A percentile compares a stretch with the other conserved stretches of the same genome.
Evolutionary conservation across 2,329 filamentous ascomycete species (phyloP).

Genomic region (Magnaporthiopsis incrustans): DNA sequence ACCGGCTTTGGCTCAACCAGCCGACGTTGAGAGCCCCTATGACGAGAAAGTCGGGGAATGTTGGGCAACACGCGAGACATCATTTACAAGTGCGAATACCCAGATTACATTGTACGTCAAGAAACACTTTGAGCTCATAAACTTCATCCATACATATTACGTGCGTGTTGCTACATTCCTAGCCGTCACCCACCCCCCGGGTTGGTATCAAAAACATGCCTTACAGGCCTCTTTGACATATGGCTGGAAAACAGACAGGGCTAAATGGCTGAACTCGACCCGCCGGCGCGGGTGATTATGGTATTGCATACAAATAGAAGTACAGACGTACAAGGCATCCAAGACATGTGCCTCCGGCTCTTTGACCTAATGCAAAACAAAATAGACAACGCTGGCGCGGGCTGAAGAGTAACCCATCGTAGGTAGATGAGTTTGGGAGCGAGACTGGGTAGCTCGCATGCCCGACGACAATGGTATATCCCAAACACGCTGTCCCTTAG

Average conservation of each 20-base stretch:
- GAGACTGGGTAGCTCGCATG: neutral
- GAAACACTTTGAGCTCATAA: too few relatives aligned
- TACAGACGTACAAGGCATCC: neutral
- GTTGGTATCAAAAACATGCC: neutral
- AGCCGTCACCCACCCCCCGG: neutral
- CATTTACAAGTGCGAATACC: too few relatives aligned
- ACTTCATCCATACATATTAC: neutral
- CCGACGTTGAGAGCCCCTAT: conserved; percentile 34
- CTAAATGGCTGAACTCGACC: too few relatives aligned
- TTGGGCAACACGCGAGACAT: neutral
- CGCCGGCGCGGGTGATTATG: neutral
- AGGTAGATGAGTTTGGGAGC: neutral
- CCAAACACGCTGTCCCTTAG: neutral
- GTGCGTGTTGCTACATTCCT: neutral
- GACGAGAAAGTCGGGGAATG: neutral
- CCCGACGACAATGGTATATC: neutral
- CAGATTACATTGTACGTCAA: too few relatives aligned
- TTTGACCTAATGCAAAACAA: neutral
- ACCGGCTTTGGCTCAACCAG: conserved; percentile 67
- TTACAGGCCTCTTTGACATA: neutral
- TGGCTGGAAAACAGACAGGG: neutral
- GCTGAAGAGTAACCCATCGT: neutral
- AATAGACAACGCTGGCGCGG: neutral
- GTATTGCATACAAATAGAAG: neutral
- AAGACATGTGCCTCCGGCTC: neutral